phyloP scores from a whole-genome alignment of 257 asterid species.

The Capsicum baccatum region DNA sequence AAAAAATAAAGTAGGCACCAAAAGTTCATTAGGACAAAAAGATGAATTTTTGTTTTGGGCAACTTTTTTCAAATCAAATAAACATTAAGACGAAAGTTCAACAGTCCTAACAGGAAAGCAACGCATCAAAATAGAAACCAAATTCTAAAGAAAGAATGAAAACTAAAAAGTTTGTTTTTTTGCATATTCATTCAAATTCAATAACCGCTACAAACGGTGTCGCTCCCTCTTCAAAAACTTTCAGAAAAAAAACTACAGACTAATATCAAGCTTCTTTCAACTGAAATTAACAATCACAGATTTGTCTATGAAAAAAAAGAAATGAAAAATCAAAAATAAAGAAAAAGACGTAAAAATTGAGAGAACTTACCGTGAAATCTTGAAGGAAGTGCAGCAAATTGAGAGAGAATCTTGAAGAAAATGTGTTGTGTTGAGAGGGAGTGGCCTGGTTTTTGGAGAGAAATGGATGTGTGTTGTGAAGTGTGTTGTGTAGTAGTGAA shows the following conservation, averaged over 20 bases:
- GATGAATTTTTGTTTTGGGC: conserved; percentile 15
- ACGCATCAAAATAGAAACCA: conserved; percentile 45
- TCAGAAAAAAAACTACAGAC: background rate
- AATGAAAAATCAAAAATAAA: no score
- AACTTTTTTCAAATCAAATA: conserved; percentile 22
- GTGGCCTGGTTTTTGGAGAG: no score
- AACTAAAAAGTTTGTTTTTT: conserved; percentile 34
- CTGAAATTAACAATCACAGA: no score
- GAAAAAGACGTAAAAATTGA: no score
- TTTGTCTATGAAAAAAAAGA: no score
- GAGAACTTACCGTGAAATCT: no score
- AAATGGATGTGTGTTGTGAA: no score
- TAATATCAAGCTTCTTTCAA: no score
- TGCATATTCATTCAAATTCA: background rate
- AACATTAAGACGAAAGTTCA: conserved; percentile 35
- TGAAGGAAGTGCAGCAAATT: no score
- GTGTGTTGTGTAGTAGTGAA: no score
- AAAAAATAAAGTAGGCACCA: background rate
- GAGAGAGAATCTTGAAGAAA: no score
- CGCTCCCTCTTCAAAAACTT: conserved; percentile 32
- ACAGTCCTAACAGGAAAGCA: conserved; percentile 39
- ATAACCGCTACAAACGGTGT: conserved; percentile 38
- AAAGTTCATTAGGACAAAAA: conserved; percentile 22
- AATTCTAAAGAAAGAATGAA: conserved; percentile 49
- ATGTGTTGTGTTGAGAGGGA: no score